phyloP scores from a whole-genome alignment of 768 basidiomycete genomes.

The Termitomyces sp. region DNA sequence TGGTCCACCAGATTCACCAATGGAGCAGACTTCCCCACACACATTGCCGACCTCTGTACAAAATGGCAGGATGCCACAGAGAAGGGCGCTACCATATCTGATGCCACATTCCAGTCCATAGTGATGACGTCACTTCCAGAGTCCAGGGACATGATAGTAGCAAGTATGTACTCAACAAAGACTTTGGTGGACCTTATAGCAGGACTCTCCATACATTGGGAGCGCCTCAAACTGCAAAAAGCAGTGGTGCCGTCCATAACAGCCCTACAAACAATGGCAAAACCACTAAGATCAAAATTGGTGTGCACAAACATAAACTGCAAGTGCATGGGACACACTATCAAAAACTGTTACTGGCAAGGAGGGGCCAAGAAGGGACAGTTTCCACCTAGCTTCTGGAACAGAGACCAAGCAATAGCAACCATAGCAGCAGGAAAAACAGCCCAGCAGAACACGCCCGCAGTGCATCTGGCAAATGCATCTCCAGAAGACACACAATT shows the following conservation, averaged over 20 bases:
- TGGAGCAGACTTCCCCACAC: not conserved
- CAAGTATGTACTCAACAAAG: no score
- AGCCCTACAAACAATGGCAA: no score
- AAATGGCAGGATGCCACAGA: not conserved
- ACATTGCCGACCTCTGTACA: not conserved
- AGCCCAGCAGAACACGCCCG: not conserved
- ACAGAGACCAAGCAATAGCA: not conserved
- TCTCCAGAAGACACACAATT: not conserved
- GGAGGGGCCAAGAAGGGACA: not conserved
- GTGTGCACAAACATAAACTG: no score
- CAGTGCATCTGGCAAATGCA: not conserved
- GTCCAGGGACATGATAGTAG: not conserved
- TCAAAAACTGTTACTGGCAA: no score
- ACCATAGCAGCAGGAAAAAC: not conserved
- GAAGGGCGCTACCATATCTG: not conserved
- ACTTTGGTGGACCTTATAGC: no score
- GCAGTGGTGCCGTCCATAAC: no score
- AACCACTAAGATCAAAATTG: no score
- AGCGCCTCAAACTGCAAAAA: no score
- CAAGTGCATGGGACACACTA: no score
- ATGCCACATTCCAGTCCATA: not conserved
- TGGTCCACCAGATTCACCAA: not conserved
- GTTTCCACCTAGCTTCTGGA: not conserved
- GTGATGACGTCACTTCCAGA: not conserved
- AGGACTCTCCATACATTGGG: no score